phyloP scores from a whole-genome alignment of 257 asterid species.

The Apocynum venetum region DNA sequence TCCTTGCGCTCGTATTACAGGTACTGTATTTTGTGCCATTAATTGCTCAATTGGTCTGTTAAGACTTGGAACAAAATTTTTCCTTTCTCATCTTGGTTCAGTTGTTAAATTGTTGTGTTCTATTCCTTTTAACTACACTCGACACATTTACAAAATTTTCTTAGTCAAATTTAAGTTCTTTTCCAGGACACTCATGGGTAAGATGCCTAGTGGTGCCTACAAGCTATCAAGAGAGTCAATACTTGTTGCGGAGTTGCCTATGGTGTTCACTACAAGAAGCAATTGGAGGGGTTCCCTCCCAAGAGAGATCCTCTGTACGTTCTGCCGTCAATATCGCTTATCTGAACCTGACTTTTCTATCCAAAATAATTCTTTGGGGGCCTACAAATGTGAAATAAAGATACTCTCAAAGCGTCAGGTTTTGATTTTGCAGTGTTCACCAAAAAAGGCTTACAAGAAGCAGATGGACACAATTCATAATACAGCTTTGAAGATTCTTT shows the following conservation, averaged over 20 bases:
- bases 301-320: constrained; percentile 66
- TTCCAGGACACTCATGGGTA: constrained; percentile 58
- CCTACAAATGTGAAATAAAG: constrained; percentile 56
- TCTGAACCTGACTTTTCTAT: constrained; percentile 67
- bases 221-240: constrained; percentile 77
- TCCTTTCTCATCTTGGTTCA: background rate
- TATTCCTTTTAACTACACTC: constrained; percentile 5
- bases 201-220: constrained; percentile 78
- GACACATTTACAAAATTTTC: constrained; percentile 6
- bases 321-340: constrained; percentile 74
- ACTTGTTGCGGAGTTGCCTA: constrained; percentile 75
- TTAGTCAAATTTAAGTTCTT: constrained; percentile 8
- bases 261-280: constrained; percentile 53
- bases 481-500: constrained; percentile 65
- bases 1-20: constrained; percentile 61
- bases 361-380: constrained; percentile 30
- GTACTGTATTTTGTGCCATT: constrained; percentile 34
- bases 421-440: constrained; percentile 58
- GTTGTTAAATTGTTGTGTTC: constrained; percentile 1
- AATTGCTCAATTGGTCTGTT: constrained; percentile 10
- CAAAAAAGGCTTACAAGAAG: constrained; percentile 62
- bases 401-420: constrained; percentile 56
- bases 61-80: background rate
- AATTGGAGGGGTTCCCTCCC: constrained; percentile 88
- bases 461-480: constrained; percentile 62